Percentiles rank a stretch among this genome's conserved stretches.
Conservation (phyloP, 1,284 basidiomycete species). For the Tremellales sp. region DNA sequence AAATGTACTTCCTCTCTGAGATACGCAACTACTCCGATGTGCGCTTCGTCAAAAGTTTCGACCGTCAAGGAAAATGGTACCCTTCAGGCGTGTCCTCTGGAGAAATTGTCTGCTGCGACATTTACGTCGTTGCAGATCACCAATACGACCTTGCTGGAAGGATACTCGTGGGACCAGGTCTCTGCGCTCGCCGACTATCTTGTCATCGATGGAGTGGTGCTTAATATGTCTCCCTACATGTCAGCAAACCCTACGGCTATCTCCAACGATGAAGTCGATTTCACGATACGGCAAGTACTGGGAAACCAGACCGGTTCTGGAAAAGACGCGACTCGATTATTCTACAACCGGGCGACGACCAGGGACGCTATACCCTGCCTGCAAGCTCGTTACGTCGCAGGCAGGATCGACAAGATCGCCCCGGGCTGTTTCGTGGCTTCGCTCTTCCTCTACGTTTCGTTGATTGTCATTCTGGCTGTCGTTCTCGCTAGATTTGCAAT, state of each 20-base stretch:
- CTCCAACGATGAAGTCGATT: constrained; percentile 72
- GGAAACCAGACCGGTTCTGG: constrained; percentile 58
- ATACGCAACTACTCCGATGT: constrained; percentile 72
- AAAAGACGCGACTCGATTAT: constrained; percentile 84
- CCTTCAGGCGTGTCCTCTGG: constrained; percentile 58
- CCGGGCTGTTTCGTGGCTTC: constrained; percentile 92
- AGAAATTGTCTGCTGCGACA: constrained; percentile 58
- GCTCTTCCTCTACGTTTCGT: constrained; percentile 84
- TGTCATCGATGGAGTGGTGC: constrained; percentile 87
- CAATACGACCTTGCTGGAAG: constrained; percentile 65
- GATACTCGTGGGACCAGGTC: constrained; percentile 86
- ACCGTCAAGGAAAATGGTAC: constrained; percentile 26
- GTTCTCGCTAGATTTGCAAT: constrained; percentile 90
- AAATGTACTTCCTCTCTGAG: constrained; percentile 61
- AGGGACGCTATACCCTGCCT: constrained; percentile 72
- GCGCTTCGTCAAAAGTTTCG: constrained; percentile 50
- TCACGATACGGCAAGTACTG: constrained; percentile 73
- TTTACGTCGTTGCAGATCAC: constrained; percentile 59
- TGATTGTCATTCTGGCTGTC: constrained; percentile 85
- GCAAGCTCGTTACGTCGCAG: constrained; percentile 78
- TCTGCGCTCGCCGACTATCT: constrained; percentile 64
- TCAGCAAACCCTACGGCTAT: constrained; percentile 65
- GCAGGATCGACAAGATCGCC: constrained; percentile 93
- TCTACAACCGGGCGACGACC: constrained; percentile 66
- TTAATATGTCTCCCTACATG: constrained; percentile 89